Evolutionary conservation across 2,329 filamentous ascomycete genomes (phyloP), one percentile per base, ranked within the genome.

Genomic region (Cytospora piceae): DNA sequence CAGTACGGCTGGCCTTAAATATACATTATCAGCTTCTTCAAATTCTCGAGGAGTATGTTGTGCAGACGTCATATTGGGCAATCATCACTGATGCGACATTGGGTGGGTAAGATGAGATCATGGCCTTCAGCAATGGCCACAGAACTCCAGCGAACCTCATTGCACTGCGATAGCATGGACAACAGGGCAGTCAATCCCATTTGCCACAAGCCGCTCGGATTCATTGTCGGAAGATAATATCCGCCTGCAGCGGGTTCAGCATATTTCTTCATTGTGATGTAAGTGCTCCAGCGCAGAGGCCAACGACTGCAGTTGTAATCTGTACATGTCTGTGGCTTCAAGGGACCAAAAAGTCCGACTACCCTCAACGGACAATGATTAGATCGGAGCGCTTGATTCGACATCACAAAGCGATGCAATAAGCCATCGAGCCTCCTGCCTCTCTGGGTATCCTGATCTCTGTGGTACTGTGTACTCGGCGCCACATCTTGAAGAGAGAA

Each of bases 241-340:
- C 42, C n/a, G 20, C 42, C 42, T 46, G 42, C n/a, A 32, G 15
- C 15, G 11, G 6, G 15, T 24, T 32, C 14, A 37, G 22, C 37
- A 22, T 58, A 14, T 52, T 22, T 31, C 53, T 63, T 63, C 61
- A 63, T 63, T 12, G 61, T 63, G 61, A 63, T 63, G 61, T 63
- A 63, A 63, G 27, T 63, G 53, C 39, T 24, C 39, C 53, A 46
- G 11, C 9, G 22, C 53, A 9, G 53, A 22, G 39, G 42, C 9
- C 46, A 22, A 49, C n/a, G n/a, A 4, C 20, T n/a, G 15, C 22
- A 27, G 32, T 27, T 27, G 46, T 46, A 12, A 49, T 24, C n/a
- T 49, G n/a, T 49, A 24, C 46, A 29, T 24, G 11, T 24, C 22
- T 9, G 11, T 14, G 46, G n/a, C n/a, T 49, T 49, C 11, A 7